Percentiles rank a stretch among this genome's conserved stretches.
phyloP scores from a whole-genome alignment of 108 stramenopile species.

The Cyclotella cryptica region DNA sequence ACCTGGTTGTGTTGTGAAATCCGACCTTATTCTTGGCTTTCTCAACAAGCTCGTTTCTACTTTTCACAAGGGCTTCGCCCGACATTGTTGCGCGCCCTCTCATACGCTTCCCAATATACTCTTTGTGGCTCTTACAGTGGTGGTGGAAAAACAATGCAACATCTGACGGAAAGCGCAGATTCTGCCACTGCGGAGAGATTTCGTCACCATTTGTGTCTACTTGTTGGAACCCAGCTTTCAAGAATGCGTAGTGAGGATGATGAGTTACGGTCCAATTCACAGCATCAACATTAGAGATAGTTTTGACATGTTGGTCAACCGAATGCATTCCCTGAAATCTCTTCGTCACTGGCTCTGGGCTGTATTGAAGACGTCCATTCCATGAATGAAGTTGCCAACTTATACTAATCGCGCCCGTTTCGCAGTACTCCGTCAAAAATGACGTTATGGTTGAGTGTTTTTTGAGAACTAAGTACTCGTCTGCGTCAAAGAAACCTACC shows the following conservation, averaged over 20 bases:
- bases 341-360: constrained; percentile 43
- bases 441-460: constrained; percentile 21
- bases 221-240: constrained; percentile 12
- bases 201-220: constrained; percentile 38
- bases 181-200: constrained; percentile 19
- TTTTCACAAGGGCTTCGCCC: constrained; percentile 5
- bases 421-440: constrained; percentile 22
- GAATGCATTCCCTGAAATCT: constrained; percentile 40
- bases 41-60: constrained; percentile 5
- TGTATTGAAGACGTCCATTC: constrained; percentile 34
- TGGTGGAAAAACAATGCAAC: constrained; percentile 42
- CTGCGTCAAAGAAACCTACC: constrained; percentile 51
- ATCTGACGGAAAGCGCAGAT: constrained; percentile 27
- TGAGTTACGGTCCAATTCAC: constrained; percentile 1
- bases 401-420: constrained; percentile 18
- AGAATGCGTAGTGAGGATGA: constrained; percentile 16
- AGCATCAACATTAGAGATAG: constrained; percentile 26
- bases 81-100: constrained; percentile 25
- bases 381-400: constrained; percentile 39
- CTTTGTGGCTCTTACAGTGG: constrained; percentile 27
- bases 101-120: constrained; percentile 19
- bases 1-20: constrained; percentile 20
- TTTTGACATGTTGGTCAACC: constrained; percentile 45
- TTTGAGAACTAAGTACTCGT: constrained; percentile 50
- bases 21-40: constrained; percentile 10